Evolutionary conservation across 169 alveolate species (phyloP), one percentile per base, ranked within the genome.

Genomic region (Eimeria necatrix): DNA sequence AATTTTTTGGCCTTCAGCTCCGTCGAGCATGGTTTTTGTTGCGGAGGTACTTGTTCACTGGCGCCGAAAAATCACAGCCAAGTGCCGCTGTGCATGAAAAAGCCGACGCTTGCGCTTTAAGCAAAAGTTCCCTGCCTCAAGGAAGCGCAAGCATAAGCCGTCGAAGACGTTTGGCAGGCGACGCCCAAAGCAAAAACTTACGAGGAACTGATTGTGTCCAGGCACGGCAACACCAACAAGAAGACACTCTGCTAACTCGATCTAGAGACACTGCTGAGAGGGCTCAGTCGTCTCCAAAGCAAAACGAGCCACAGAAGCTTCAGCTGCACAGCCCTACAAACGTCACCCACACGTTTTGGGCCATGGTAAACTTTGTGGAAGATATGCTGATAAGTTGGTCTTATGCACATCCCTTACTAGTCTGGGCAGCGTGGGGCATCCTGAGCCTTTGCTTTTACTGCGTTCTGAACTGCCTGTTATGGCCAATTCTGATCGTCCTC

Each of bases 381-480:
- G 73, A 80, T 24, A 18, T 24, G 49, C 16, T 80, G 9, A 70
- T 80, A 52, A 1, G 71, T 24, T 51, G 48, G 4, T 41, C 89
- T 59, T 20, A 16, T 18, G 48, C 48, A 20, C 89, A 80, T 49
- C 89, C 64, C 48, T 22, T 51, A 20, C 73, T 52, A 0, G 56
- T 49, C n/a, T 80, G 89, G 89, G 51, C 51, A 20, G 60, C 70
- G 18, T 80, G 89, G 89, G 64, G 89, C n/a, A 20, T 80, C 49
- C 41, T 80, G 10, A 52, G 89, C 32, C 8, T 80, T 8, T 68
- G 89, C 18, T 80, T 80, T 59, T 80, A 32, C 52, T 80, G 89
- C 89, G 46, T 41, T 26, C 32, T 80, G 61, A 80, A 80, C 51
- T 49, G 89, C 89, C 9, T 80, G 61, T 22, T 80, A 48, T 80